A percentile compares a stretch with the other conserved stretches of the same genome.
phyloP scores from a whole-genome alignment of 2,329 filamentous ascomycete species.

The Arthrobotrys musiformis region DNA sequence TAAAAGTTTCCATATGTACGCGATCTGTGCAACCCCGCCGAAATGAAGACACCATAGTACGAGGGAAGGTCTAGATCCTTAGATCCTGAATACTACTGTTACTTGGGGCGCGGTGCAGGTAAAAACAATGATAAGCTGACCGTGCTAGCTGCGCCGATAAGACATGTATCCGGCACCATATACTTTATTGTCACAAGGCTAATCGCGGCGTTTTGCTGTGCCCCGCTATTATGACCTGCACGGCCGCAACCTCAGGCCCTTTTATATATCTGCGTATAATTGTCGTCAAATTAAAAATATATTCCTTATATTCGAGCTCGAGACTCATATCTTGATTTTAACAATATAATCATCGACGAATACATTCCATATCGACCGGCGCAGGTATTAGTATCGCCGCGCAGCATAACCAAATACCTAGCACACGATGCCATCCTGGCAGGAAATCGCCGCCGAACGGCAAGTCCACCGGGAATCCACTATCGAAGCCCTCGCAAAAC shows the following conservation, averaged over 20 bases:
- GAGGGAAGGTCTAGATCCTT: not conserved
- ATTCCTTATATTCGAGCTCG: no score
- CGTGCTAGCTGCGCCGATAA: not conserved
- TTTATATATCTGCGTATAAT: no score
- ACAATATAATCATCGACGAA: not conserved
- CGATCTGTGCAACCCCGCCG: not conserved
- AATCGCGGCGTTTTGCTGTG: not conserved
- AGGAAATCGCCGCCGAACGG: conserved; percentile 65
- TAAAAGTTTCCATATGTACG: not conserved
- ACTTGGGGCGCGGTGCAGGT: not conserved
- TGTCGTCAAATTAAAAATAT: no score
- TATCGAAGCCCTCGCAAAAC: conserved; percentile 61
- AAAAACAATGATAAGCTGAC: not conserved
- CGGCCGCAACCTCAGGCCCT: no score
- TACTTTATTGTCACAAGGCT: not conserved
- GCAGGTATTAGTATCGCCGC: no score
- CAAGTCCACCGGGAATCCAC: conserved; percentile 65
- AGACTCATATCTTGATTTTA: not conserved
- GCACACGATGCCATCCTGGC: conserved; percentile 61
- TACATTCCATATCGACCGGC: not conserved
- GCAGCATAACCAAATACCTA: no score
- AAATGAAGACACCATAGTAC: not conserved
- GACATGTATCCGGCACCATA: not conserved
- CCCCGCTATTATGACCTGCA: not conserved
- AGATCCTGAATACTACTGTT: not conserved